A percentile compares a stretch with the other conserved stretches of the same genome.
Evolutionary conservation across 108 stramenopile genomes (phyloP).

Genomic region (Cyclotella choctawhatcheeana): DNA sequence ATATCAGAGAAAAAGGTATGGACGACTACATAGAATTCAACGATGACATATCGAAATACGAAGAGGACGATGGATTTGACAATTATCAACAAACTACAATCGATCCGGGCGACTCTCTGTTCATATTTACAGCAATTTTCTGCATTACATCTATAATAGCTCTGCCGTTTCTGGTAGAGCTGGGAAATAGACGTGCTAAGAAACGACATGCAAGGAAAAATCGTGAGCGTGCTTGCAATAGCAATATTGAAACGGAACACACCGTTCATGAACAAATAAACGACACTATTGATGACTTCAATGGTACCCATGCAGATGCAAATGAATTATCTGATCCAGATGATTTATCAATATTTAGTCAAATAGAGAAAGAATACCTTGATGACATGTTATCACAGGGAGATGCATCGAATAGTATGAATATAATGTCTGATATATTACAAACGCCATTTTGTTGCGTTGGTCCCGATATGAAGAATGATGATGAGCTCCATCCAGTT

Average conservation of each 20-base stretch:
- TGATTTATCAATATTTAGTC: neutral
- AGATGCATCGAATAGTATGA: neutral
- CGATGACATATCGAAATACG: neutral
- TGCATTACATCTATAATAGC: neutral
- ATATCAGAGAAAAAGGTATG: neutral
- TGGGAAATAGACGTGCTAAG: slow-evolving; percentile 16
- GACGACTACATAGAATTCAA: slow-evolving; percentile 2
- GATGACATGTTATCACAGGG: neutral
- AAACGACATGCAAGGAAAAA: slow-evolving; percentile 11
- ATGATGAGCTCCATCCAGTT: neutral
- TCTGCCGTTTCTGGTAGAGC: slow-evolving; percentile 14
- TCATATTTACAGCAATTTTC: slow-evolving; percentile 9
- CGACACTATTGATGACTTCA: neutral
- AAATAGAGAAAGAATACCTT: slow-evolving; percentile 3
- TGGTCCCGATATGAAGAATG: neutral
- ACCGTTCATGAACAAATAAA: neutral
- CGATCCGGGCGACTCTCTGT: slow-evolving; percentile 25
- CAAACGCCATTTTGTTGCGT: slow-evolving; percentile 11
- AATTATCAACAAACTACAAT: slow-evolving; percentile 17
- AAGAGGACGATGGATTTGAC: slow-evolving; percentile 9
- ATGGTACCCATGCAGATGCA: neutral
- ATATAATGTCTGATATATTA: slow-evolving; percentile 6
- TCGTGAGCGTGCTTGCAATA: neutral
- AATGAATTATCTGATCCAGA: neutral
- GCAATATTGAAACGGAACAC: neutral